Evolutionary conservation across 495 filamentous ascomycete species (phyloP).

Genomic region (Tuber melanosporum): DNA sequence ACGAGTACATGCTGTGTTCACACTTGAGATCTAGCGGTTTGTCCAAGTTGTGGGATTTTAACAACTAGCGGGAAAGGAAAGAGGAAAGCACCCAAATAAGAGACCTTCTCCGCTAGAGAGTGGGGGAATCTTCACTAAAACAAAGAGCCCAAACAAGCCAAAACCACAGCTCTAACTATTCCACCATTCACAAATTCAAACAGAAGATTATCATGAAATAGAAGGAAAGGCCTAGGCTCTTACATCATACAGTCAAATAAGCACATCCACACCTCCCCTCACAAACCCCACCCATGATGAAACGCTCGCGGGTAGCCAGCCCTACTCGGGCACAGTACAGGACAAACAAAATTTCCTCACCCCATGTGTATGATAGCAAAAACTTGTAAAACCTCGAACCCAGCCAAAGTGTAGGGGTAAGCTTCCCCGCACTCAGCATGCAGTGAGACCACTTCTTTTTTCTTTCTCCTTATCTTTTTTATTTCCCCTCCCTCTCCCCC

Average conservation of each 20-base stretch:
- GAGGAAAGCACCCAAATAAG: neutral
- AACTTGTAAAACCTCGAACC: neutral
- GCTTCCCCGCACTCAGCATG: neutral
- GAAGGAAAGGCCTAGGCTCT: neutral
- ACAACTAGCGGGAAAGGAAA: neutral
- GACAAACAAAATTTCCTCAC: neutral
- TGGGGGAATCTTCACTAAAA: neutral
- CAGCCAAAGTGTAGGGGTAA: neutral
- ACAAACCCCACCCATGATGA: neutral
- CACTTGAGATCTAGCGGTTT: neutral
- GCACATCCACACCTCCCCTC: neutral
- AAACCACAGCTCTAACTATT: neutral
- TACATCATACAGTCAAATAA: neutral
- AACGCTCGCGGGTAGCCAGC: neutral
- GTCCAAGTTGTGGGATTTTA: neutral
- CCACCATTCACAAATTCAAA: neutral
- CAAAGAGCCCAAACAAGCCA: neutral
- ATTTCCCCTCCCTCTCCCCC: neutral
- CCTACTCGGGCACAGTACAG: neutral
- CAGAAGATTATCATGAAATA: neutral
- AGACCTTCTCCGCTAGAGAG: neutral
- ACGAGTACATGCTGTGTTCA: neutral
- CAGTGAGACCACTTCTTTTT: neutral
- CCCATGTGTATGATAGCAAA: neutral
- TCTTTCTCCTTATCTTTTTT: too few relatives aligned